Conservation (phyloP, 2,329 filamentous ascomycete genomes). For the Celoporthe dispersa region DNA sequence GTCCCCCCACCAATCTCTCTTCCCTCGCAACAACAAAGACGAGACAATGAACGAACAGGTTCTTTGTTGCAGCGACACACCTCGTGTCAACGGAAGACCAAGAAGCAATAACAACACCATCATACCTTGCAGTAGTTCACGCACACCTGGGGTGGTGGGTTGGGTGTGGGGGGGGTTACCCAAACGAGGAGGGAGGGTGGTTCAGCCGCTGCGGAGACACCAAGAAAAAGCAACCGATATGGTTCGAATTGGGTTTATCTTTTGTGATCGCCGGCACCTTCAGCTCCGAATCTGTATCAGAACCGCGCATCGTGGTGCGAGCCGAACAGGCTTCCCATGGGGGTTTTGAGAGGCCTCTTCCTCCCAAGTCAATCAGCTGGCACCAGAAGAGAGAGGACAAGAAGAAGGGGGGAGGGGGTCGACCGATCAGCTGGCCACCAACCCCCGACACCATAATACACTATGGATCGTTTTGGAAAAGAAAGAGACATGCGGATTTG, state of each 20-base stretch:
- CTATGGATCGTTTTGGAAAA: no score
- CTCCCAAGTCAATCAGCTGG: no score
- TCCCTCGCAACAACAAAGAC: neutral
- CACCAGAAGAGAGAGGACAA: no score
- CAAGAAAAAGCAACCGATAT: neutral
- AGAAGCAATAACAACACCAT: neutral
- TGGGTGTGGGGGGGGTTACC: neutral
- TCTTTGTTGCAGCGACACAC: neutral
- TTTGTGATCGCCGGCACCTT: neutral
- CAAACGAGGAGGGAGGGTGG: neutral
- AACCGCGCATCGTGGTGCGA: no score
- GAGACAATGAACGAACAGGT: neutral
- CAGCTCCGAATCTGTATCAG: neutral
- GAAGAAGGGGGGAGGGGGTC: neutral
- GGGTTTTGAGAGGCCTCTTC: no score
- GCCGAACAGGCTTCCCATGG: no score
- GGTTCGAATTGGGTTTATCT: conserved; percentile 1
- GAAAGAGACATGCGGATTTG: neutral
- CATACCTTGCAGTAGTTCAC: neutral
- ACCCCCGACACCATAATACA: neutral
- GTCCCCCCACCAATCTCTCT: neutral
- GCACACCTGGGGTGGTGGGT: no score
- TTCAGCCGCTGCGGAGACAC: neutral
- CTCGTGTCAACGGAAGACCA: neutral
- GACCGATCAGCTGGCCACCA: neutral